phyloP scores from a whole-genome alignment of 148 eudicot species.

The Silene conica region DNA sequence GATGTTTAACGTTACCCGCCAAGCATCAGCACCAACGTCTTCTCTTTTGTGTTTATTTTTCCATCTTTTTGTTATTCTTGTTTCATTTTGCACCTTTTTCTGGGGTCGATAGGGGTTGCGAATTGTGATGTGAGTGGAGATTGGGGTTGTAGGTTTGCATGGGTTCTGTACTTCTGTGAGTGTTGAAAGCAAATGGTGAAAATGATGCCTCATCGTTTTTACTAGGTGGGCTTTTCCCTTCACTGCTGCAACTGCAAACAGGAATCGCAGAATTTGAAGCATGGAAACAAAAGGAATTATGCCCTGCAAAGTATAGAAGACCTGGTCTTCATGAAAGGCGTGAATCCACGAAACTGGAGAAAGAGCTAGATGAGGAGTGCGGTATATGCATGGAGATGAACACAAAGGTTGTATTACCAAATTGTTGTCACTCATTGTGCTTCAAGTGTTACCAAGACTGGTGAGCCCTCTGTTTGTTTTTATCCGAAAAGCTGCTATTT shows the following conservation, averaged over 20 bases:
- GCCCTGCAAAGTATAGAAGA: slow-evolving; percentile 48
- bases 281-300: slow-evolving; percentile 64
- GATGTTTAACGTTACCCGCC: not conserved
- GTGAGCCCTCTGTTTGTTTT: slow-evolving; percentile 37
- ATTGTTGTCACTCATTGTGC: slow-evolving; percentile 78
- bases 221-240: slow-evolving; percentile 71
- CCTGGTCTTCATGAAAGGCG: slow-evolving; percentile 41
- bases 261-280: slow-evolving; percentile 79
- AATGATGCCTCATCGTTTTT: not conserved
- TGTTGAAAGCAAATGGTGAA: not conserved
- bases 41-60: not conserved
- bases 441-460: slow-evolving; percentile 74
- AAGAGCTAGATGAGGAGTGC: slow-evolving; percentile 84
- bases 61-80: not conserved
- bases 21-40: not conserved
- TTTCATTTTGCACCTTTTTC: not conserved
- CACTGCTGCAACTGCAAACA: slow-evolving; percentile 77
- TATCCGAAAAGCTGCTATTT: not conserved
- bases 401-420: slow-evolving; percentile 68
- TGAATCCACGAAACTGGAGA: slow-evolving; percentile 51
- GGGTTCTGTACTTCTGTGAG: not conserved
- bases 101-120: not conserved
- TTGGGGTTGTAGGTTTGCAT: too few species aligned
- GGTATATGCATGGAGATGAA: slow-evolving; percentile 78
- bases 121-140: not conserved